phyloP scores from a whole-genome alignment of 768 basidiomycete species.

The Naganishia vishniacii region DNA sequence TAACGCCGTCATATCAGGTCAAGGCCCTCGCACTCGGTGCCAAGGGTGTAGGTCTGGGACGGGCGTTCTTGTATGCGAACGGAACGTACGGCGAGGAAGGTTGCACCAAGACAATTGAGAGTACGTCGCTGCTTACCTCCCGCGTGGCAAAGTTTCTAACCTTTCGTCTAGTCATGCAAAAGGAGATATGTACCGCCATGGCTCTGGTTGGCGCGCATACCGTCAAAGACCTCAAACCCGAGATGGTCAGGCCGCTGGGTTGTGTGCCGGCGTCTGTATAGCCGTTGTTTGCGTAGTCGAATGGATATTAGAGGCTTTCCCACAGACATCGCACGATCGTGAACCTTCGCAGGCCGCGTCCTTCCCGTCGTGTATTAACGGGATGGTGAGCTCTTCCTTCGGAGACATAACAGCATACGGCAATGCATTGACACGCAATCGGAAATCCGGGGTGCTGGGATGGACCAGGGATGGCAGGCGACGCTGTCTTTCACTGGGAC shows the following conservation, averaged over 20 bases:
- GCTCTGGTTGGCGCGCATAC: slow-evolving; percentile 37
- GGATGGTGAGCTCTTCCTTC: no score
- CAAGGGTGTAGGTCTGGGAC: slow-evolving; percentile 49
- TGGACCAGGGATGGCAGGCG: no score
- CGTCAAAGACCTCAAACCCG: slow-evolving; percentile 43
- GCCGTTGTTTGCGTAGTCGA: no score
- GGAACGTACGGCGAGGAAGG: slow-evolving; percentile 51
- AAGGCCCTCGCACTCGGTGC: slow-evolving; percentile 74
- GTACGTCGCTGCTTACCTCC: slow-evolving; percentile 33
- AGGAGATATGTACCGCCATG: slow-evolving; percentile 47
- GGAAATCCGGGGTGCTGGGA: no score
- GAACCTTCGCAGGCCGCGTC: no score
- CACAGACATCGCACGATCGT: no score
- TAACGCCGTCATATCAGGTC: slow-evolving; percentile 43
- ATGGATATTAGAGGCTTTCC: no score
- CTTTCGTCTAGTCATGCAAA: slow-evolving; percentile 43
- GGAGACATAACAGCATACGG: no score
- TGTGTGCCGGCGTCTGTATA: not conserved
- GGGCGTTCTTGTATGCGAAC: slow-evolving; percentile 51
- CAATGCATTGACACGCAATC: no score
- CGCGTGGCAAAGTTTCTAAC: no score
- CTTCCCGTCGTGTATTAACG: no score
- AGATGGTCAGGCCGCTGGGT: slow-evolving; percentile 37
- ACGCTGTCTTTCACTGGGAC: no score
- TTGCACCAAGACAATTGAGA: slow-evolving; percentile 40